Conservation (phyloP, 169 alveolate species). For the Theileria parva region DNA sequence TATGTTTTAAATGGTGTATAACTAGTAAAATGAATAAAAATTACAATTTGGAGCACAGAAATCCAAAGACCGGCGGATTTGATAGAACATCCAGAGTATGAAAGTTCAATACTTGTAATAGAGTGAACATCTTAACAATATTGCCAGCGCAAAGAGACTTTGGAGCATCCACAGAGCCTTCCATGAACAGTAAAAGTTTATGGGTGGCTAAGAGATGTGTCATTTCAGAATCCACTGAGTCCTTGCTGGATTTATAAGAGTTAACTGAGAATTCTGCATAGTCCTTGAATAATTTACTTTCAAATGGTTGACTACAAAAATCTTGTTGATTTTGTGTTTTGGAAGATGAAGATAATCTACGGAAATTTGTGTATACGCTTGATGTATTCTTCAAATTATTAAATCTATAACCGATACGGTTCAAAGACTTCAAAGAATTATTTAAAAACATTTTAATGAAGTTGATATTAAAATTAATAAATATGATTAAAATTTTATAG, state of each 20-base stretch:
- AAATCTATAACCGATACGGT: not conserved
- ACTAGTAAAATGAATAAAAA: not conserved
- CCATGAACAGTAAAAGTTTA: constrained; percentile 58
- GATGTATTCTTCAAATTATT: not conserved
- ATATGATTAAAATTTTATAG: no score
- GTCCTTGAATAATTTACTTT: constrained; percentile 16
- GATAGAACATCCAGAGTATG: constrained; percentile 58
- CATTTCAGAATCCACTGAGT: constrained; percentile 52
- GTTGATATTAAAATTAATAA: no score
- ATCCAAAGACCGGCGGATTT: constrained; percentile 50
- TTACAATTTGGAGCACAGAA: constrained; percentile 57
- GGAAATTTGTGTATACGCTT: not conserved
- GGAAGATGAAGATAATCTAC: not conserved
- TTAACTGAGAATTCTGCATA: constrained; percentile 30
- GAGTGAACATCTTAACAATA: constrained; percentile 41
- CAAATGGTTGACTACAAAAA: constrained; percentile 24
- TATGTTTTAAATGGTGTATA: no score
- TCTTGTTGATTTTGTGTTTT: not conserved
- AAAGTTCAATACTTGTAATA: constrained; percentile 42
- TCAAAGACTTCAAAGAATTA: not conserved
- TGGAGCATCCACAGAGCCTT: constrained; percentile 64
- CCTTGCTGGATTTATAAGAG: constrained; percentile 36
- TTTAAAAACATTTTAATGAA: not conserved
- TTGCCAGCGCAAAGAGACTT: constrained; percentile 64
- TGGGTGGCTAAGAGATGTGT: constrained; percentile 21